Base-by-base conservation (phyloP, 306 rosid genomes). In the Fragaria nilgerrensis region DNA sequence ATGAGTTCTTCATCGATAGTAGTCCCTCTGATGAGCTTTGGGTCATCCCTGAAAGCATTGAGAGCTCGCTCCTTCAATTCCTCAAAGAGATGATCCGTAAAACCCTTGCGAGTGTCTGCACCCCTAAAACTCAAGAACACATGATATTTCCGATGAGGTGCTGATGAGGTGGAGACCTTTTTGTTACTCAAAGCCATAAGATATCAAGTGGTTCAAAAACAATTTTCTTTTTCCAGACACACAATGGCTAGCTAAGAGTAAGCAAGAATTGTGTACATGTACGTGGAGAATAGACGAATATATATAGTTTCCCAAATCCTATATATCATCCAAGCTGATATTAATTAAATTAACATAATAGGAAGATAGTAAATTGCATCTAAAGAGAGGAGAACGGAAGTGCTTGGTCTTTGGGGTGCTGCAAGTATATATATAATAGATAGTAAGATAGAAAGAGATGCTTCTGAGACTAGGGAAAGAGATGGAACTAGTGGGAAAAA, bases 41-140 rank as follows among this genome's bases (percentile, higher is more conserved):
- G 19, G n/a, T 75, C 70, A 19, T 62, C 78, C 44, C 19, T 44
- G 71, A 61, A 75, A 75, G 70, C n/a, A 20, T 9, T 29, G 7
- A 62, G 27, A 2, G 10, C 70, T 12, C 29, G 23, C 43, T 4
- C 11, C 11, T 12, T 9, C 70, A 75, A 27, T 17, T 11, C 4
- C 1, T 61, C 19, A 13, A 17, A 25, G 36, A 75, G 20, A 19
- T 62, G 12, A 7, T 16, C 14, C 11, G 49, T 43, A 25, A 74
- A 59, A 7, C 56, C 39, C 36, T 13, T 22, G 29, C 74, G 58
- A 11, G 59, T 23, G 19, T 70, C 74, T 29, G 9, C 3, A 15
- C 77, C 77, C 6, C 69, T 23, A 45, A 74, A 62, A 13, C 78
- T 75, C 59, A 75, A 63, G 45, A 75, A 75, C 45, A 75, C 61